These are phyloP conservation scores for Rhinocladiella similis DNA, from an alignment of 2,329 filamentous ascomycete species.

Conservation along the genomic window DNA sequence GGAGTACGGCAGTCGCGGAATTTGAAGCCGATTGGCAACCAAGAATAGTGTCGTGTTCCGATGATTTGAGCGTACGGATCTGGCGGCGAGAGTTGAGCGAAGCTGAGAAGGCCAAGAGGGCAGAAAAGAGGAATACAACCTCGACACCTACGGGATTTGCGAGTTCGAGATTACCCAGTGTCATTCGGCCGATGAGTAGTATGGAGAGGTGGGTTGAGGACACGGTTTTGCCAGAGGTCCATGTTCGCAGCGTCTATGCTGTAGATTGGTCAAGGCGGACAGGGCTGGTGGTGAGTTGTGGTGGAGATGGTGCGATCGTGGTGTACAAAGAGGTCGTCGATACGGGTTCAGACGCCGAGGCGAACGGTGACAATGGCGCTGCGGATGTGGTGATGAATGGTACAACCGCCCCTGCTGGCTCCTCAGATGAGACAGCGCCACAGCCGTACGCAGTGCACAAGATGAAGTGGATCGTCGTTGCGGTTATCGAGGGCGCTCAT, in stretches of 20 bases:
- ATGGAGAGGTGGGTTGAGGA: conserved; percentile 85
- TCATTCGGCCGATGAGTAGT: conserved; percentile 70
- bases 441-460: conserved; percentile 22
- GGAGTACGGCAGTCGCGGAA: conserved; percentile 21
- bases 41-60: conserved; percentile 78
- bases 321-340: conserved; percentile 67
- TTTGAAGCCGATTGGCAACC: conserved; percentile 38
- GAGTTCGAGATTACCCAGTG: conserved; percentile 69
- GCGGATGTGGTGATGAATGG: conserved; percentile 30
- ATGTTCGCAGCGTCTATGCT: conserved; percentile 81
- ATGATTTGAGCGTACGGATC: conserved; percentile 75
- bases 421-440: conserved; percentile 1
- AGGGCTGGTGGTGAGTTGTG: conserved; percentile 81
- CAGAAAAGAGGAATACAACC: neutral
- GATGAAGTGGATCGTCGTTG: conserved; percentile 70
- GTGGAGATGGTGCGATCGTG: conserved; percentile 79
- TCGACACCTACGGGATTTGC: conserved; percentile 23
- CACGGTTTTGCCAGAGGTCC: conserved; percentile 69
- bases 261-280: conserved; percentile 77
- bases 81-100: conserved; percentile 69
- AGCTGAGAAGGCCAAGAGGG: conserved; percentile 42
- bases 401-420: conserved; percentile 23
- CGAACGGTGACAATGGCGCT: conserved; percentile 26
- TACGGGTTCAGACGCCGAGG: neutral
- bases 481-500: conserved; percentile 72